phyloP scores from a whole-genome alignment of 2,329 filamentous ascomycete genomes.

The Cercospora janseana region DNA sequence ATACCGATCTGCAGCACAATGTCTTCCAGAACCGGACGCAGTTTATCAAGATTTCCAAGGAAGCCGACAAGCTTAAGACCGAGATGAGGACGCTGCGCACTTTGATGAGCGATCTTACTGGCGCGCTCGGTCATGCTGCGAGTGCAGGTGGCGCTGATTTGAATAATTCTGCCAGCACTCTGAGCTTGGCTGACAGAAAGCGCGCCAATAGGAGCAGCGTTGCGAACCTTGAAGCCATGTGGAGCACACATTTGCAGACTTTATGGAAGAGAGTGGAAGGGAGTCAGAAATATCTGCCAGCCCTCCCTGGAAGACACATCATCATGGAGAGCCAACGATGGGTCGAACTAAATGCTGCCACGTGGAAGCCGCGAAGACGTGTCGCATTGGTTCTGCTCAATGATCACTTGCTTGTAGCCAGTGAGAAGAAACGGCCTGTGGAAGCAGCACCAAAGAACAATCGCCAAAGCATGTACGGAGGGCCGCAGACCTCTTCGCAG shows the following conservation, averaged over 20 bases:
- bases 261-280: conserved; percentile 97
- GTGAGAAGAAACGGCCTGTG: conserved; percentile 76
- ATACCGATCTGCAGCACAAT: conserved; percentile 85
- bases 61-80: conserved; percentile 93
- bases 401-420: conserved; percentile 88
- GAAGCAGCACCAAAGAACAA: conserved; percentile 31
- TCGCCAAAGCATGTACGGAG: conserved; percentile 33
- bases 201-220: conserved; percentile 87
- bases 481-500: conserved; percentile 46
- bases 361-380: conserved; percentile 85
- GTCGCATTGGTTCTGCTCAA: conserved; percentile 93
- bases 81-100: conserved; percentile 91
- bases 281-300: conserved; percentile 93
- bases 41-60: conserved; percentile 99
- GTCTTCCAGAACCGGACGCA: conserved; percentile 96
- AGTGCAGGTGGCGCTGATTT: conserved; percentile 41
- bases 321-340: conserved; percentile 88
- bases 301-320: conserved; percentile 85
- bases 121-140: conserved; percentile 48
- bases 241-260: conserved; percentile 68
- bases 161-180: conserved; percentile 36
- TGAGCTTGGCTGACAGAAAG: conserved; percentile 46
- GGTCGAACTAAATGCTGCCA: conserved; percentile 96
- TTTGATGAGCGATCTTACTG: conserved; percentile 84
- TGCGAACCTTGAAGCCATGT: conserved; percentile 67